phyloP scores from a whole-genome alignment of 768 basidiomycete species.

The Trametes punicea region DNA sequence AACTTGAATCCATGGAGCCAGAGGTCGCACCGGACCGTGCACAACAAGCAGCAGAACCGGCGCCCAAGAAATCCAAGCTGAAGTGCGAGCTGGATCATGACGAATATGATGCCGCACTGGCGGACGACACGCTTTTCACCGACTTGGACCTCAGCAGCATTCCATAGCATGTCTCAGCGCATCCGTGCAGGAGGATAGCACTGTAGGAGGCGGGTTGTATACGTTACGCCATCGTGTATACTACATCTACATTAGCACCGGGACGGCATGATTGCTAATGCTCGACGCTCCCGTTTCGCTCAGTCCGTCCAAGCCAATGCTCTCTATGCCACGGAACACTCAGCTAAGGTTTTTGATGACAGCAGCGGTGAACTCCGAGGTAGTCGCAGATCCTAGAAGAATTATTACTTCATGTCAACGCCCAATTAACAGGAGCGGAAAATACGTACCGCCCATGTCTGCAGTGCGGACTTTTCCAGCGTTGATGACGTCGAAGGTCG shows the following conservation, averaged over 20 bases:
- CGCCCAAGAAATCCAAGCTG: conserved; percentile 38
- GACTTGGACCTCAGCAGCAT: conserved; percentile 37
- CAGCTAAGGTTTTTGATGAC: conserved; percentile 76
- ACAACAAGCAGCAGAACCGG: conserved; percentile 26
- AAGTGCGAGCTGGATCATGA: conserved; percentile 30
- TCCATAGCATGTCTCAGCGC: not conserved
- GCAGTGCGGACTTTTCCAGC: conserved; percentile 86
- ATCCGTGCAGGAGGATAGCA: not conserved
- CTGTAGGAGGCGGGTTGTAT: conserved; percentile 14
- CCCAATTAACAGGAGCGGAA: not conserved
- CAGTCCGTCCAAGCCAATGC: not conserved
- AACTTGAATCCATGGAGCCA: conserved; percentile 22
- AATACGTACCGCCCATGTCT: conserved; percentile 85
- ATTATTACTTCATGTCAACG: not conserved
- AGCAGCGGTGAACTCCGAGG: conserved; percentile 92
- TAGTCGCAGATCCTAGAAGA: conserved; percentile 72
- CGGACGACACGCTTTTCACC: conserved; percentile 46
- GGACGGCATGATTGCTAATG: conserved; percentile 11
- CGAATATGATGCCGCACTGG: conserved; percentile 51
- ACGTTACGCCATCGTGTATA: conserved; percentile 21
- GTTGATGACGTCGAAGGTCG: conserved; percentile 91
- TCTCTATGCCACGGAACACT: conserved; percentile 1
- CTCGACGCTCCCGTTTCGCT: conserved; percentile 6
- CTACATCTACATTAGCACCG: conserved; percentile 23
- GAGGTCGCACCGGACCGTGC: conserved; percentile 16